Conservation (phyloP, 2,329 filamentous ascomycete species). For the Aspergillus piperis region DNA sequence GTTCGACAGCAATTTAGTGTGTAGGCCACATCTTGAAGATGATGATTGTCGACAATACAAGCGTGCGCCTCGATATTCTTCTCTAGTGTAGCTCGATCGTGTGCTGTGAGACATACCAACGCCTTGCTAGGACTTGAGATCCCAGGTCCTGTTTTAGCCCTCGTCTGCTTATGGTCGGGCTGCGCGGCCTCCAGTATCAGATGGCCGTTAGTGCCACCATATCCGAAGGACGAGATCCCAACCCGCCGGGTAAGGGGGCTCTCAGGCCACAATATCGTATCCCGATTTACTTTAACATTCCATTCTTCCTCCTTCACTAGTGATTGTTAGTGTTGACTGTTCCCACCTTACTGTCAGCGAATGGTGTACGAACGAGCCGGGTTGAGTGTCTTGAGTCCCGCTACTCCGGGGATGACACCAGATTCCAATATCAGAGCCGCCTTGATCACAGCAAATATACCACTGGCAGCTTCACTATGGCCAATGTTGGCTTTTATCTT, state of each 20-base stretch:
- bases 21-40: conserved; percentile 18
- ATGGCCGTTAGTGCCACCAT: not conserved
- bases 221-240: not conserved
- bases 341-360: too few species aligned
- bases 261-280: not conserved
- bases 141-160: too few species aligned
- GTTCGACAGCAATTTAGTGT: conserved; percentile 19
- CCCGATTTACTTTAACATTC: not conserved
- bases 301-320: not conserved
- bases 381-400: conserved; percentile 31
- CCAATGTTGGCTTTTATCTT: conserved; percentile 33
- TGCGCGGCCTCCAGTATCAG: not conserved
- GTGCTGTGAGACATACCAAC: not conserved
- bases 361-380: conserved; percentile 11
- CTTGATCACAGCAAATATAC: conserved; percentile 31
- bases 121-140: not conserved
- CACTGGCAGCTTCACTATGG: conserved; percentile 30
- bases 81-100: conserved; percentile 9
- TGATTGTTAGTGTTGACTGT: too few species aligned
- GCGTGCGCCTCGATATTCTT: conserved; percentile 10
- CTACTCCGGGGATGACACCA: conserved; percentile 25
- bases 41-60: conserved; percentile 10
- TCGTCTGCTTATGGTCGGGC: not conserved
- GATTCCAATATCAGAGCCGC: conserved; percentile 26
- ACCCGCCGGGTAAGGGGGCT: not conserved